These are phyloP conservation scores for Pugionium dolabratum DNA, from an alignment of 345 rosid species.

Conservation along the genomic window DNA sequence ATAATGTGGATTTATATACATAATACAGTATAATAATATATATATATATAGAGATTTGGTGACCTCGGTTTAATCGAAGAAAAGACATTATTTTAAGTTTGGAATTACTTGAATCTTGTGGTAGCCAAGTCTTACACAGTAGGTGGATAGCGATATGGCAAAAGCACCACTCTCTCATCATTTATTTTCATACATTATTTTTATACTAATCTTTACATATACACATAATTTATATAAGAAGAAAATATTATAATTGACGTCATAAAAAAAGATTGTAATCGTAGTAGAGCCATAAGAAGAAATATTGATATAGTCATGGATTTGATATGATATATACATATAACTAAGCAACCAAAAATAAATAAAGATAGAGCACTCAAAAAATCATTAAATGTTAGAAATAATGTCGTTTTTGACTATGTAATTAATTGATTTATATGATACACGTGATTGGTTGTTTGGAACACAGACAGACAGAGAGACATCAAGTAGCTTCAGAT, in stretches of 20 bases:
- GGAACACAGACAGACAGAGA: not conserved
- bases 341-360: no score
- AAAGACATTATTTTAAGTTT: conserved; percentile 29
- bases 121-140: conserved; percentile 22
- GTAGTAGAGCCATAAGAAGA: conserved; percentile 13
- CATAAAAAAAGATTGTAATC: not conserved
- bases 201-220: not conserved
- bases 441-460: conserved; percentile 30
- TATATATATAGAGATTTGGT: conserved; percentile 5
- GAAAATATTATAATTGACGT: not conserved
- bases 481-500: conserved; percentile 15
- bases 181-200: not conserved
- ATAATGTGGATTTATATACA: not conserved
- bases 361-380: not conserved
- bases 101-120: conserved; percentile 13
- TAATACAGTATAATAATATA: not conserved
- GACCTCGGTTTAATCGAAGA: conserved; percentile 47
- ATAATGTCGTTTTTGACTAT: conserved; percentile 14
- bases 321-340: not conserved
- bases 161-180: conserved; percentile 12
- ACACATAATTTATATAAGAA: no score
- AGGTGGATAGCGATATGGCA: conserved; percentile 29
- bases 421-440: conserved; percentile 18
- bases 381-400: conserved; percentile 20
- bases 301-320: conserved; percentile 20